These are phyloP conservation scores for Piromyces finnis DNA, from an alignment of 192 early-diverging fungal species.

Conservation along the genomic window DNA sequence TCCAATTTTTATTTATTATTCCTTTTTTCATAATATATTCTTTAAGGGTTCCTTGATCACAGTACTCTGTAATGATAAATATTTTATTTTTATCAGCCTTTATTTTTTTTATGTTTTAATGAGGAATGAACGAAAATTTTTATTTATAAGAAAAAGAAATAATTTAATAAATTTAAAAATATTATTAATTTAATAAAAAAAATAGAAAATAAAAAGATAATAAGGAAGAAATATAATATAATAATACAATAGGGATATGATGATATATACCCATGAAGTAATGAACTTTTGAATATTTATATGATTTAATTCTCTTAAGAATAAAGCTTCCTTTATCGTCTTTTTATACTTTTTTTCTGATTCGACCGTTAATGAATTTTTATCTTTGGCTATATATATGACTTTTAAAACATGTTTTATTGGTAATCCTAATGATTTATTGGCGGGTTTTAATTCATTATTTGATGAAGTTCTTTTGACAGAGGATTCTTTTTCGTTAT, in stretches of 20 bases:
- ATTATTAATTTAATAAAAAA: too few species aligned
- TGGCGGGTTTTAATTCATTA: too few species aligned
- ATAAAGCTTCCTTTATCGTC: neutral
- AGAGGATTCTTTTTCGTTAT: too few species aligned
- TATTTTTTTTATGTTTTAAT: neutral
- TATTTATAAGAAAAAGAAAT: too few species aligned
- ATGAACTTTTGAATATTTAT: neutral
- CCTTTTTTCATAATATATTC: neutral
- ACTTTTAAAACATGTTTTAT: neutral
- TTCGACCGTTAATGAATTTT: neutral
- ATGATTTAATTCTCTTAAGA: neutral
- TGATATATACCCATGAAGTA: neutral
- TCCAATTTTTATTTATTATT: neutral
- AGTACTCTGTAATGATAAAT: neutral
- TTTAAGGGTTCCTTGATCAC: neutral
- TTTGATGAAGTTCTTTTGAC: too few species aligned
- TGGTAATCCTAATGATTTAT: too few species aligned
- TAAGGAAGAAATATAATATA: too few species aligned
- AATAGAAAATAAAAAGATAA: too few species aligned
- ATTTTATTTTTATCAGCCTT: neutral
- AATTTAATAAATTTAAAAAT: too few species aligned
- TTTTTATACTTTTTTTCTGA: neutral
- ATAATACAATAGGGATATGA: too few species aligned
- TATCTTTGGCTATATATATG: neutral
- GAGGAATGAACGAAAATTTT: too few species aligned